phyloP scores from a whole-genome alignment of 163 green algal species.

The Volvox carteri region DNA sequence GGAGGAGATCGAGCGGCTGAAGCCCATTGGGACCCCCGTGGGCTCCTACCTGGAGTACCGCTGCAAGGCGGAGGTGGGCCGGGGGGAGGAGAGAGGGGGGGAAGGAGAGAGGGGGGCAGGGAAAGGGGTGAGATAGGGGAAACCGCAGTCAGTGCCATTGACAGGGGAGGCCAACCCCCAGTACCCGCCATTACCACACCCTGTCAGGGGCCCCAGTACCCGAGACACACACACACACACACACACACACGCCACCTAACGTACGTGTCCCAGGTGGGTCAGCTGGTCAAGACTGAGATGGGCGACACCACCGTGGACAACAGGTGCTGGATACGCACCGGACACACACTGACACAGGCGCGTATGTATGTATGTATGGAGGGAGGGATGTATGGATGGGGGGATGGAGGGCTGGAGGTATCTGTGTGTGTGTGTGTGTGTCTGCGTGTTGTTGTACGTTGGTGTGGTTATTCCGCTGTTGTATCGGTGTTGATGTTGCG shows the following conservation, averaged over 20 bases:
- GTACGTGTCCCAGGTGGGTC: constrained; percentile 61
- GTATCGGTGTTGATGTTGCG: neutral
- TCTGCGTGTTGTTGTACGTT: too few species aligned
- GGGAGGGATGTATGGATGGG: neutral
- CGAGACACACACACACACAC: neutral
- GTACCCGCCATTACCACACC: too few species aligned
- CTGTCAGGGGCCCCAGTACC: too few species aligned
- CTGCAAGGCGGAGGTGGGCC: constrained; percentile 57
- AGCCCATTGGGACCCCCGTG: constrained; percentile 84
- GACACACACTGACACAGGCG: constrained; percentile 73
- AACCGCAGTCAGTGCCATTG: too few species aligned
- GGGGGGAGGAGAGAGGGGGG: neutral
- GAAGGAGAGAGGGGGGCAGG: neutral
- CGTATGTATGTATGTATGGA: neutral
- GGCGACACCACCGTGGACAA: constrained; percentile 77
- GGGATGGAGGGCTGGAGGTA: neutral
- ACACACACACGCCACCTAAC: neutral
- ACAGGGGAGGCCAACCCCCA: too few species aligned
- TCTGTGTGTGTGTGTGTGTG: too few species aligned
- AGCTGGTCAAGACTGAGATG: constrained; percentile 71
- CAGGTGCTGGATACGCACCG: constrained; percentile 80
- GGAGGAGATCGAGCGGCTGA: constrained; percentile 89
- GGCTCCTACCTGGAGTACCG: constrained; percentile 85
- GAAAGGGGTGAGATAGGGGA: neutral
- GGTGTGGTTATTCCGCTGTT: too few species aligned